Base-by-base conservation (phyloP, 257 asterid genomes). In the Haberlea rhodopensis region DNA sequence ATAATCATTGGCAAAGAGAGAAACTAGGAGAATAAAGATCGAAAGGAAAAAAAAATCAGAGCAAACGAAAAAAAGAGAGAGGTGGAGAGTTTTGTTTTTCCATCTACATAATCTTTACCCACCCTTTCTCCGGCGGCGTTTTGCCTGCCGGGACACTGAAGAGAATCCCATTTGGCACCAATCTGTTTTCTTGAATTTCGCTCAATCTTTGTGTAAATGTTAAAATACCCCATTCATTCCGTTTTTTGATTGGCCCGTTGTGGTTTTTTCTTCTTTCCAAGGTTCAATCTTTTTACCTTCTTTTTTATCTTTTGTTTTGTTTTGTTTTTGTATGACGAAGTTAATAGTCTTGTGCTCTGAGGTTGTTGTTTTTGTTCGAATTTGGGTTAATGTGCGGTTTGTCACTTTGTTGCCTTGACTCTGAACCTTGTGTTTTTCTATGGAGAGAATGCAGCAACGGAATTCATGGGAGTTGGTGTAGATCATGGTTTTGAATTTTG, bases 121-220 rank as follows among this genome's bases (percentile, higher is more conserved):
- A 43, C 51, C 51, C 19, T 43, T 40, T 43, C 51, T 43, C 51
- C 51, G 51, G 51, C 51, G 51, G 51, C 51, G 8, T 43, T 43
- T 43, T 15, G 51, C 51, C 51, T 13, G 51, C 51, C 51, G 51
- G 51, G 51, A 43, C 4, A 16, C 51, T 43, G 20, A 43, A 43
- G 7, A 43, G 6, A 43, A 43, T 43, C 51, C 20, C 51, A 43
- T 43, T 40, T 40, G 48, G 18, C 48, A 40, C 4, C 48, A 13
- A 13, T 13, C 37, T 6, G 11, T 16, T 43, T 43, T 43, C 19
- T 15, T 43, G 18, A 5, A 15, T 15, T 15, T 15, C 16, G 6
- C 0, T 16, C 19, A 32, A 32, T 32, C 40, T 32, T 7, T 32
- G 40, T 32, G 40, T 8, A 32, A 8, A 32, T 10, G 40, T 32